phyloP scores from a whole-genome alignment of 176 grass and related monocot species.

The Carex kokanica region DNA sequence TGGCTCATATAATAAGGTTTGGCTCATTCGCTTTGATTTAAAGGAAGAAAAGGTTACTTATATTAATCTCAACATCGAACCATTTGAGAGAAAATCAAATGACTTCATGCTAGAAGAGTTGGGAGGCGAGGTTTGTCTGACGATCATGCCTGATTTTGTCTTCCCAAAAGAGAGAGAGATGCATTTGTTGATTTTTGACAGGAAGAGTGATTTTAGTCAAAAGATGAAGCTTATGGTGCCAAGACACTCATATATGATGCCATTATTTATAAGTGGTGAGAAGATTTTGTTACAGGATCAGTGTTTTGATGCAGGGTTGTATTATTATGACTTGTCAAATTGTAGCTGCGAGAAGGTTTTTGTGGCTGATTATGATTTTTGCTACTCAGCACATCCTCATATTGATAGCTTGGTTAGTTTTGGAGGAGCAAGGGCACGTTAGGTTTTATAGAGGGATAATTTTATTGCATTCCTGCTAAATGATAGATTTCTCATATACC shows the following conservation, averaged over 20 bases:
- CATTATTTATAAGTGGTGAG: constrained; percentile 7
- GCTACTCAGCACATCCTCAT: constrained; percentile 13
- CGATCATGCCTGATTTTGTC: not conserved
- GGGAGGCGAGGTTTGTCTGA: constrained; percentile 4
- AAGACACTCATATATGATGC: constrained; percentile 15
- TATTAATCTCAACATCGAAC: not conserved
- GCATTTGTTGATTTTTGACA: not conserved
- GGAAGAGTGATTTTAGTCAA: not conserved
- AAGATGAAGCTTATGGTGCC: constrained; percentile 18
- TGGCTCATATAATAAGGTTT: not conserved
- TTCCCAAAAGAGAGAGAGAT: not conserved
- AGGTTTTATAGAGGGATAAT: not conserved
- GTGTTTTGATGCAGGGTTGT: constrained; percentile 15
- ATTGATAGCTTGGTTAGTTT: constrained; percentile 17
- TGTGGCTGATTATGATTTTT: constrained; percentile 17
- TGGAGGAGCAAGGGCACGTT: not conserved
- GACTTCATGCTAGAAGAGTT: constrained; percentile 14
- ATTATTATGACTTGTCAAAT: constrained; percentile 26
- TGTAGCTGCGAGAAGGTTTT: constrained; percentile 6
- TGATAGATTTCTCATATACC: too few species aligned
- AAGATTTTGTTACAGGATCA: constrained; percentile 21
- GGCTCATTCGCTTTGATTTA: constrained; percentile 10
- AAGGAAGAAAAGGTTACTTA: not conserved
- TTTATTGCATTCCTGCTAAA: not conserved
- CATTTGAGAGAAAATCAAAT: not conserved